Evolutionary conservation across 768 basidiomycete genomes (phyloP), one percentile per base, ranked within the genome.

Genomic region (Trametes maxima): DNA sequence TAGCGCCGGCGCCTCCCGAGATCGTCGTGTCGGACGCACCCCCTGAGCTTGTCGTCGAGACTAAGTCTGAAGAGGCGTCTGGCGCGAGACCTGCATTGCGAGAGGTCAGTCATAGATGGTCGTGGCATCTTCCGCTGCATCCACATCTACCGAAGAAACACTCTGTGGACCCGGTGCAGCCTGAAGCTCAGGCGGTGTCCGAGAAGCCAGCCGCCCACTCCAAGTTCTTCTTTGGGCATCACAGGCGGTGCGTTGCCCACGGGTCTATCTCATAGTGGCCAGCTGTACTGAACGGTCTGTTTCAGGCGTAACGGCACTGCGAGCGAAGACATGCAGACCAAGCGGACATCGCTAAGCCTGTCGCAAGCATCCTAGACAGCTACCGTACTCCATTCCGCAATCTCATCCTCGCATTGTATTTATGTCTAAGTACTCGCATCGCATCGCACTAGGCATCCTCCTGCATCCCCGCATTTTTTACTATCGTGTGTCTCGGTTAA

Each of bases 101-200:
- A n/a, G 19, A 39, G 42, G 24, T 35, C 13, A 44, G 28, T 12
- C 62, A 63, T 24, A 25, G 62, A 21, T 63, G 62, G 62, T 63
- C 62, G 21, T 63, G 51, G 52, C 62, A 63, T 13, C 39, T 57
- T 1, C 61, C 61, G 36, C 50, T 35, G 28, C 10, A 21, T 39
- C 1, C 47, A 52, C 11, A 17, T 28, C 22, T 33, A 33, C 28
- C 28, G 8, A 35, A 42, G 21, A 45, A 35, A 12, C 61, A 28
- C n/a, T 46, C 37, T 4, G 36, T 14, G n/a, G 61, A 62, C 13
- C 12, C 39, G n/a, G 36, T n/a, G 24, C 21, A 40, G n/a, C 46
- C 21, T 3, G 50, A 42, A 8, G 40, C 3, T 13, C 1, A 17
- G 7, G 2, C n/a, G n/a, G n/a, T n/a, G n/a, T n/a, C 11, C 16